Conservation (phyloP, 768 basidiomycete species). For the Aureoboletus auriporus region DNA sequence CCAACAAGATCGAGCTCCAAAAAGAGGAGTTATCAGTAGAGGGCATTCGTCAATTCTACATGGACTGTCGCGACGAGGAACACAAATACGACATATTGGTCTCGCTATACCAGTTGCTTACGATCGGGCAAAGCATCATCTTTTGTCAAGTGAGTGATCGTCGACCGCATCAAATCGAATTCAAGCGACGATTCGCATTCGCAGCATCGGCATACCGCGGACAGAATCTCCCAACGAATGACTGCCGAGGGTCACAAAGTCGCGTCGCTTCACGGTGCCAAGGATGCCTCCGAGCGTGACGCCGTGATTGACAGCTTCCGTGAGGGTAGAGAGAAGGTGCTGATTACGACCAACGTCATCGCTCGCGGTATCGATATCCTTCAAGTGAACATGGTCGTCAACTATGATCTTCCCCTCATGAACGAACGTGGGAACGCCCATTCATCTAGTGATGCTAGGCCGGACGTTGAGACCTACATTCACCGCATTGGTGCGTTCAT, state of each 20-base stretch:
- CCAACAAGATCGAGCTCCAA: constrained; percentile 95
- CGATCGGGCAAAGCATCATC: constrained; percentile 97
- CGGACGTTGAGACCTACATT: constrained; percentile 96
- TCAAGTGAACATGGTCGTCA: constrained; percentile 99
- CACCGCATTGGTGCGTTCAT: constrained; percentile 83
- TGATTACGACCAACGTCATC: constrained; percentile 99
- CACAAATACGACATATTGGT: constrained; percentile 96
- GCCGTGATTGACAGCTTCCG: constrained; percentile 91
- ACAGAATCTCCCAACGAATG: constrained; percentile 89
- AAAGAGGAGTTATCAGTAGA: constrained; percentile 92
- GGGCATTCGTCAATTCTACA: constrained; percentile 94
- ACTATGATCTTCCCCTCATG: constrained; percentile 92
- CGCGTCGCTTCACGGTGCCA: constrained; percentile 91
- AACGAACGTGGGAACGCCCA: constrained; percentile 54
- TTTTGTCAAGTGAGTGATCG: constrained; percentile 76
- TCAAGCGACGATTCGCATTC: not conserved
- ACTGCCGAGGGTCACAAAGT: constrained; percentile 93
- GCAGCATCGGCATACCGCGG: constrained; percentile 88
- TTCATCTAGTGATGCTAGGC: constrained; percentile 46
- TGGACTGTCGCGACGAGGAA: constrained; percentile 90
- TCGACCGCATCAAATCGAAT: not conserved
- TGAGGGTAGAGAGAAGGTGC: constrained; percentile 91
- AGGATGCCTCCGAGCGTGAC: constrained; percentile 88
- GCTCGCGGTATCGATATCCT: constrained; percentile 97
- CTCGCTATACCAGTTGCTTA: constrained; percentile 82